These are phyloP conservation scores for Plantago ovata DNA, from an alignment of 257 asterid genomes.

Conservation along the genomic window DNA sequence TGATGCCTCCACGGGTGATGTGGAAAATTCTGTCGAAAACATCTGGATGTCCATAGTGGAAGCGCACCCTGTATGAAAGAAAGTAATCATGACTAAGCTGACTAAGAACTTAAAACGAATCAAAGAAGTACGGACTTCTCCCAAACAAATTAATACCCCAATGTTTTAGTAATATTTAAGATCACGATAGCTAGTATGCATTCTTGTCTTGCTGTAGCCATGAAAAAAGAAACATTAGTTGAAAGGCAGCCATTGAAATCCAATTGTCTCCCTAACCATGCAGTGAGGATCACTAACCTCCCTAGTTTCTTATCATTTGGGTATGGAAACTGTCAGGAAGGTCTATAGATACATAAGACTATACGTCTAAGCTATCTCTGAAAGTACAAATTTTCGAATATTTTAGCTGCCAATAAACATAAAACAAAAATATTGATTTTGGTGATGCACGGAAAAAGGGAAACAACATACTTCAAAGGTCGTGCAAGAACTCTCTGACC, in stretches of 20 bases:
- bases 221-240: too few species aligned
- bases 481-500: constrained; percentile 58
- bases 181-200: not conserved
- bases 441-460: constrained; percentile 1
- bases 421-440: not conserved
- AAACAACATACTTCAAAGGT: constrained; percentile 50
- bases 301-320: too few species aligned
- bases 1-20: constrained; percentile 63
- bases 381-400: constrained; percentile 1
- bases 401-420: not conserved
- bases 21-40: constrained; percentile 62
- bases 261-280: too few species aligned
- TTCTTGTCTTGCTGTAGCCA: too few species aligned
- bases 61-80: constrained; percentile 41
- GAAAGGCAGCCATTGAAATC: too few species aligned
- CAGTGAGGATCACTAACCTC: too few species aligned
- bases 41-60: constrained; percentile 64
- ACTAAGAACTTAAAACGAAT: not conserved
- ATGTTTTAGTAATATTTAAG: too few species aligned
- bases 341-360: too few species aligned
- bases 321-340: too few species aligned
- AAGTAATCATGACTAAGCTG: constrained; percentile 6
- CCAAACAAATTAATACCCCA: too few species aligned
- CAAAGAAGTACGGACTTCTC: not conserved
- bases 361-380: not conserved